phyloP scores from a whole-genome alignment of 2,329 filamentous ascomycete species.

The Simplicillium aogashimaense region DNA sequence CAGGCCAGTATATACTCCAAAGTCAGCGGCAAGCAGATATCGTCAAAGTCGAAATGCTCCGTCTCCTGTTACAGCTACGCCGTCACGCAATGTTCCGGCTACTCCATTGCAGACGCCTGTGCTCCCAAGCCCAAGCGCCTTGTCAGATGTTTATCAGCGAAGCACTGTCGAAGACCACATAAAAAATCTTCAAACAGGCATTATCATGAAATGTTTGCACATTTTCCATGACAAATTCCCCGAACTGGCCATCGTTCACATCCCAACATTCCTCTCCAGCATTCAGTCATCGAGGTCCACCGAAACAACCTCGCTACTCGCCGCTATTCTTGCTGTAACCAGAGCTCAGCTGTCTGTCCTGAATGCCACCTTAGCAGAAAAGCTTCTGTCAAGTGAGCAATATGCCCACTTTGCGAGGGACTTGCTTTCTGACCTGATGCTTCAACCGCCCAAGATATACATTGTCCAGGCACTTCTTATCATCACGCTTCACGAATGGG shows the following conservation, averaged over 20 bases:
- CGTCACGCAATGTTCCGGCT: neutral
- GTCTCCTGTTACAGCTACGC: neutral
- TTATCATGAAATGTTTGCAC: constrained; percentile 20
- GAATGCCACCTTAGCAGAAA: constrained; percentile 15
- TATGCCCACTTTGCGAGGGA: constrained; percentile 20
- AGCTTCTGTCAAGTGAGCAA: constrained; percentile 19
- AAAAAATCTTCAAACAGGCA: constrained; percentile 11
- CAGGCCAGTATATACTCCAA: constrained; percentile 9
- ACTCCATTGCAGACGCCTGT: neutral
- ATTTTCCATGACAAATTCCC: constrained; percentile 24
- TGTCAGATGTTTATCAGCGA: neutral
- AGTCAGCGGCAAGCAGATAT: neutral
- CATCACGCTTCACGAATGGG: constrained; percentile 30
- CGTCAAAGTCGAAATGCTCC: neutral
- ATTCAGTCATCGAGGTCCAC: constrained; percentile 10
- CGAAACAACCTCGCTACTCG: constrained; percentile 19
- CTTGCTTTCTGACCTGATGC: constrained; percentile 14
- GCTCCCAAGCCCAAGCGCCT: neutral
- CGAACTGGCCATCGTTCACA: constrained; percentile 22
- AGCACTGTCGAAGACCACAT: constrained; percentile 13
- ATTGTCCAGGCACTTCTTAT: constrained; percentile 28
- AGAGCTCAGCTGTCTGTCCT: constrained; percentile 20
- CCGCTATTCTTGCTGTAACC: constrained; percentile 18
- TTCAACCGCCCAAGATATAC: constrained; percentile 19
- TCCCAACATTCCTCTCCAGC: constrained; percentile 18